phyloP scores from a whole-genome alignment of 1,284 basidiomycete genomes.

The Ceratorhiza oryzae-sativae region DNA sequence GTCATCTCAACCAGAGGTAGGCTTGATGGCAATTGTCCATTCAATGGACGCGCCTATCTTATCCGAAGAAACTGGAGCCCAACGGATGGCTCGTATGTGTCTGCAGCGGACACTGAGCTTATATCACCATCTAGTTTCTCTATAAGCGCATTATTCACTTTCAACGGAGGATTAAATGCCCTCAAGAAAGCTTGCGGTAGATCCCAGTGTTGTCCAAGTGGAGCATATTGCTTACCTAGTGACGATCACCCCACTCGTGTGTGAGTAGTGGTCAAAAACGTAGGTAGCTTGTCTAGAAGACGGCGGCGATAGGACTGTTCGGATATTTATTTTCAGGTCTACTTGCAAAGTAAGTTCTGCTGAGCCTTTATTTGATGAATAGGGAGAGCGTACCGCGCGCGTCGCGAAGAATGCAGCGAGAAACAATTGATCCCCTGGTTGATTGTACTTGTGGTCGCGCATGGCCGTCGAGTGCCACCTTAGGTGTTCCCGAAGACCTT shows the following conservation, averaged over 20 bases:
- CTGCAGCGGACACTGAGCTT: conserved; percentile 57
- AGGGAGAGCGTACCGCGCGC: too few species aligned
- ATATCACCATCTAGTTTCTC: conserved; percentile 55
- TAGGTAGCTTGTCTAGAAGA: conserved; percentile 43
- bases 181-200: conserved; percentile 50
- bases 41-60: conserved; percentile 56
- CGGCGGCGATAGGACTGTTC: background rate
- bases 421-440: too few species aligned
- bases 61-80: too few species aligned
- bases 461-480: too few species aligned
- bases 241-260: conserved; percentile 52
- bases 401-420: too few species aligned
- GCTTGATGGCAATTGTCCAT: conserved; percentile 51
- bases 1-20: conserved; percentile 47
- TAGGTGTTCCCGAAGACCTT: too few species aligned
- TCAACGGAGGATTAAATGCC: conserved; percentile 56
- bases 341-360: background rate
- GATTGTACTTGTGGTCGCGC: too few species aligned
- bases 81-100: conserved; percentile 52
- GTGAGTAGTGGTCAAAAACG: conserved; percentile 53
- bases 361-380: too few species aligned
- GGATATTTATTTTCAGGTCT: background rate
- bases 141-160: conserved; percentile 54
- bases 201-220: conserved; percentile 47
- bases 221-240: conserved; percentile 50